Base-by-base conservation (phyloP, 2,329 filamentous ascomycete genomes). In the Neocatenulostroma microsporum region DNA sequence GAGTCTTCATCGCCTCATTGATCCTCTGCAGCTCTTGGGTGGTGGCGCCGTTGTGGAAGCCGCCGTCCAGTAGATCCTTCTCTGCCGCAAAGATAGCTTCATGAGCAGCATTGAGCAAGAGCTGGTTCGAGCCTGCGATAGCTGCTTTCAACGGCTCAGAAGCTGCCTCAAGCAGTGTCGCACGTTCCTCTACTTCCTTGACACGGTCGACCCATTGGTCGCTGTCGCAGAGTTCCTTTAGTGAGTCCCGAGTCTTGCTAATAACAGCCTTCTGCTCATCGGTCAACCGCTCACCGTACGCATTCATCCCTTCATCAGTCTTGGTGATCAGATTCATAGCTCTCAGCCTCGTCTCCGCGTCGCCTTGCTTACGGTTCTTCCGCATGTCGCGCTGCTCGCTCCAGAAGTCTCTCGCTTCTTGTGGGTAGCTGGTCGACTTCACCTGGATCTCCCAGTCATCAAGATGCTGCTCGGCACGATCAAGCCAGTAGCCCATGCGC, bases 361-460 rank as follows among this genome's bases (percentile, higher is more conserved):
- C 12, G 5, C 36, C 20, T 27, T 51, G 43, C 19, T 44, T 41
- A 40, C 47, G 50, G 15, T 45, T 42, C 26, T 50, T 49, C 21
- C 52, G 47, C 2, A 37, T 29, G 23, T 51, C 46, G 11, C 41
- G 41, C 21, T 57, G 53, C 40, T 60, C 58, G 8, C 40, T 32
- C 58, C 58, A 61, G 40, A 61, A 61, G 13, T 61, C 58, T 37
- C 45, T 45, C n/a, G 51, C 55, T 44, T 62, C 59, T 15, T 50
- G 49, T 4, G 52, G 54, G 44, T 62, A 62, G 18, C 50, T 57
- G 5, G 60, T 62, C 6, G 57, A 54, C 37, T 55, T 56, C 6
- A 58, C 42, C 7, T 58, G 58, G 18, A 62, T 47, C 46, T 62
- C 60, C 60, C 60, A 62, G 26, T 62, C 58, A 12, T 60, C 56